phyloP scores from a whole-genome alignment of 257 asterid genomes.

The Petunia axillaris region DNA sequence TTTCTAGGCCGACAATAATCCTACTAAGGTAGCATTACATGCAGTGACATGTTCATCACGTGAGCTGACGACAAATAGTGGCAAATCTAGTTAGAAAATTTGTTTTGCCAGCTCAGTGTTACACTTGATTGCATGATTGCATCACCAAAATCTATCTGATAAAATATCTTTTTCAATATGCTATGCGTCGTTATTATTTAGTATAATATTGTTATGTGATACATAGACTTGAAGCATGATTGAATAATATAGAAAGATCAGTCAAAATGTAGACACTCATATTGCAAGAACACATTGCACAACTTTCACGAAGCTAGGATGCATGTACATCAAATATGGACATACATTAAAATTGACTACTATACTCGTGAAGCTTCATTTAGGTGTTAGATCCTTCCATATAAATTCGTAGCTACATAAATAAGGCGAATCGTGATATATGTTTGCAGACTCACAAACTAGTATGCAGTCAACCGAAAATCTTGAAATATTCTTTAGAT shows the following conservation, averaged over 20 bases:
- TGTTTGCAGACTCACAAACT: no score
- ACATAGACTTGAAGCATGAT: neutral
- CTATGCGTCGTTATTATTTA: neutral
- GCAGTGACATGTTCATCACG: neutral
- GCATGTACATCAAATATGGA: no score
- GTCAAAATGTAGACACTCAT: no score
- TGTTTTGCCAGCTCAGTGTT: neutral
- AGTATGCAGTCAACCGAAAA: no score
- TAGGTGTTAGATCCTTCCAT: no score
- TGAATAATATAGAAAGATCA: neutral
- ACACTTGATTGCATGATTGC: neutral
- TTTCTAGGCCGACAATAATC: neutral
- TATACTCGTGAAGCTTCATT: no score
- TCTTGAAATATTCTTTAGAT: no score
- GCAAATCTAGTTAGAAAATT: neutral
- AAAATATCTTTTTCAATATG: neutral
- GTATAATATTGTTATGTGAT: neutral
- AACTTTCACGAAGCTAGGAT: no score
- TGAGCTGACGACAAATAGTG: neutral
- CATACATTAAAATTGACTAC: no score
- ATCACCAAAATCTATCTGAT: neutral
- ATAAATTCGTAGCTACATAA: no score
- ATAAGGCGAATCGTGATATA: no score
- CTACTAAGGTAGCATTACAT: neutral
- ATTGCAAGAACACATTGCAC: no score